Evolutionary conservation across 257 asterid genomes (phyloP), one percentile per base, ranked within the genome.

Genomic region (Primulina eburnea): DNA sequence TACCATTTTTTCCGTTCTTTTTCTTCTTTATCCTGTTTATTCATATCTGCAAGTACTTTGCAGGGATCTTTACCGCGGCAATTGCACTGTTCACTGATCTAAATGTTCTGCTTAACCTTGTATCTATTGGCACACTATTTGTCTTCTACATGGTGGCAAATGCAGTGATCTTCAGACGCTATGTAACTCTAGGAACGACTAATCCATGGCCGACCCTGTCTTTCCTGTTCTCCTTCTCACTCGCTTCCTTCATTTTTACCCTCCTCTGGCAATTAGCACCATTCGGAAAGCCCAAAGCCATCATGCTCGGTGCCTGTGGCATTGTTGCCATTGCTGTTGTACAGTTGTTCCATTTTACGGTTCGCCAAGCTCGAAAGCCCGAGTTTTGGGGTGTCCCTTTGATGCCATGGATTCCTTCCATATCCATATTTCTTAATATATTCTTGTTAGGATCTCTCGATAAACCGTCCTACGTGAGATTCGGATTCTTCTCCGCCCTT

Each of bases 361-460:
- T 94, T 62, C 90, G 95, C 0, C 92, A 87, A 70, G 91, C 86
- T 3, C 82, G 84, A 20, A 85, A 81, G 77, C 99, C 99, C 0
- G 92, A 89, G 80, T 79, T 82, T 30, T 94, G 99, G 99, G 97
- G 99, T 30, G 97, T 94, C 71, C 99, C 97, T 0, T 29, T 91
- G 63, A 91, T 94, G 99, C 99, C 99, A 20, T 94, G 99, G 99
- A 82, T 89, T 21, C 99, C 99, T 59, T 88, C 93, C 67, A 30
- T 81, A 21, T 94, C 99, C 65, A 88, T 94, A 71, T 88, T 85
- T 59, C 96, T 94, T 52, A 84, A 94, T 79, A 85, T 94, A 68
- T 94, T 94, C 86, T 67, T 94, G 82, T 69, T 94, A 75, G 97
- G 99, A 2, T 77, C 90, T 30, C 86, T 91, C 11, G 87, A 85